A percentile compares a stretch with the other conserved stretches of the same genome.
phyloP scores from a whole-genome alignment of 2,329 filamentous ascomycete genomes.

The Hymenoscyphus fraxineus region DNA sequence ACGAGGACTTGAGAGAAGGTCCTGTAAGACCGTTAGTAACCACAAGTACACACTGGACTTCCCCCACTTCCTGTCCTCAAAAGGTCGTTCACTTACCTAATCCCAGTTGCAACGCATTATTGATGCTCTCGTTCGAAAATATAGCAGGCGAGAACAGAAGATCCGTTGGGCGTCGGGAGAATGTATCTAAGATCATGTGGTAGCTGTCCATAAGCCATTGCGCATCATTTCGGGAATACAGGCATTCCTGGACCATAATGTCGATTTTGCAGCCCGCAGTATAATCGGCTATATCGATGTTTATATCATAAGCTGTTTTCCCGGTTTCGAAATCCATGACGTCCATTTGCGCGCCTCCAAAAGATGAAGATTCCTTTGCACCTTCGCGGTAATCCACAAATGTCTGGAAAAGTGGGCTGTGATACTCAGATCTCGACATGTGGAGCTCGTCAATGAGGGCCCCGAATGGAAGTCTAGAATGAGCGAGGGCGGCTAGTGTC shows the following conservation, averaged over 20 bases:
- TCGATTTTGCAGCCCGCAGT: background rate
- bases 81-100: background rate
- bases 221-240: background rate
- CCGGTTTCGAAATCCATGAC: background rate
- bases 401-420: conserved; percentile 1
- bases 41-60: background rate
- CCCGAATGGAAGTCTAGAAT: conserved; percentile 47
- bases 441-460: conserved; percentile 39
- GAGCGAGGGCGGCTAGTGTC: conserved; percentile 34
- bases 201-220: background rate
- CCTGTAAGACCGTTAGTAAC: background rate
- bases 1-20: background rate
- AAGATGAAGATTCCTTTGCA: background rate
- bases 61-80: background rate
- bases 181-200: too few species aligned
- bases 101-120: background rate
- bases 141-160: too few species aligned
- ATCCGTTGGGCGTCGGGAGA: too few species aligned
- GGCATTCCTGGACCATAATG: background rate
- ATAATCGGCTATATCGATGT: conserved; percentile 6
- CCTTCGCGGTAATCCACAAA: background rate
- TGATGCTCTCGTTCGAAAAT: too few species aligned
- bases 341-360: background rate
- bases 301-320: conserved; percentile 5
- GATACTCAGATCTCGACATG: background rate